phyloP scores from a whole-genome alignment of 257 asterid species.

The Paulownia fortunei region DNA sequence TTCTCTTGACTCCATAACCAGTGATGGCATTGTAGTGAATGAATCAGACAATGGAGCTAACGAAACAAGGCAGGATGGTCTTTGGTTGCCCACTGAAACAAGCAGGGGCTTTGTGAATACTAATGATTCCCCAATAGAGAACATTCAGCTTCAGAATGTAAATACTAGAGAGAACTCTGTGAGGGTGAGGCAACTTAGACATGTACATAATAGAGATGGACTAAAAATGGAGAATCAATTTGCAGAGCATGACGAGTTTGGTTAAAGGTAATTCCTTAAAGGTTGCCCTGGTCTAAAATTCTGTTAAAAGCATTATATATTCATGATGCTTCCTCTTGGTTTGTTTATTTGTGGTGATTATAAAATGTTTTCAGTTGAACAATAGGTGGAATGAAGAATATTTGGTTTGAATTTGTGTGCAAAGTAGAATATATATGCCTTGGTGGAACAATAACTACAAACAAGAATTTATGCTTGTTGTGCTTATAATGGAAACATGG shows the following conservation, averaged over 20 bases:
- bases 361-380: not conserved
- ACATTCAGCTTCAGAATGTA: slow-evolving; percentile 56
- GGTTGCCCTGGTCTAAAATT: not conserved
- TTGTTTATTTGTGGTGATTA: slow-evolving; percentile 2
- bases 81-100: slow-evolving; percentile 44
- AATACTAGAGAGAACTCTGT: slow-evolving; percentile 51
- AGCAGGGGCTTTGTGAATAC: slow-evolving; percentile 60
- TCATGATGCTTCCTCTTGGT: not conserved
- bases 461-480: too few relatives aligned
- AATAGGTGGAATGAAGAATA: not conserved
- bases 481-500: too few relatives aligned
- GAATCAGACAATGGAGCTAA: slow-evolving; percentile 39
- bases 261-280: slow-evolving; percentile 54
- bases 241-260: slow-evolving; percentile 45
- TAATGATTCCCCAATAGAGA: slow-evolving; percentile 48
- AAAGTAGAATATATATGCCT: too few relatives aligned
- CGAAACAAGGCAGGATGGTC: slow-evolving; percentile 46
- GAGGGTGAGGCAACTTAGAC: slow-evolving; percentile 44
- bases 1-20: slow-evolving; percentile 46
- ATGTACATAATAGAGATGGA: slow-evolving; percentile 67
- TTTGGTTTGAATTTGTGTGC: not conserved
- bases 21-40: slow-evolving; percentile 36
- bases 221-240: slow-evolving; percentile 48
- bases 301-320: not conserved
- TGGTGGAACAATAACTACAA: too few relatives aligned